These are phyloP conservation scores for Pterocarpus macrocarpus DNA, from an alignment of 306 rosid species.

Conservation along the genomic window DNA sequence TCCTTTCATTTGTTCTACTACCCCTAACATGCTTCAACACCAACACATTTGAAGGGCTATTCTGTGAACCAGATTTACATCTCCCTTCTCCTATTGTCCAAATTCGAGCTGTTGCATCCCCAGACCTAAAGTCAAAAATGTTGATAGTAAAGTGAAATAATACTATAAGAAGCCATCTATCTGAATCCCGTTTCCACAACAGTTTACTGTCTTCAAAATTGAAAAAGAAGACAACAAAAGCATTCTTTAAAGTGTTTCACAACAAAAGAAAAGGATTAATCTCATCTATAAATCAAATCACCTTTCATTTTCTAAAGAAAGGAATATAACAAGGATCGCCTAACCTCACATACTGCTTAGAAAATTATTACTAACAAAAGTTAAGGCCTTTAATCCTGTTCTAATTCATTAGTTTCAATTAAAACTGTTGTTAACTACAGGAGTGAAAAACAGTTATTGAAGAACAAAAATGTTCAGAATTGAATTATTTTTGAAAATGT, in stretches of 20 bases:
- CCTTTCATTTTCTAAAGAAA: not conserved
- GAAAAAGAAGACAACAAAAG: not conserved
- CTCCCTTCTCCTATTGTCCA: slow-evolving; percentile 67
- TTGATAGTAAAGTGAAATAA: not conserved
- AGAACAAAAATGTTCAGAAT: too few species aligned
- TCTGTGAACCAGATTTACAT: slow-evolving; percentile 53
- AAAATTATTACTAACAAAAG: too few species aligned
- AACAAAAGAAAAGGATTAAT: not conserved
- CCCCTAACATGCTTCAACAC: slow-evolving; percentile 80
- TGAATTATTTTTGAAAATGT: too few species aligned
- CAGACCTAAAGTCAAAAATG: slow-evolving; percentile 58
- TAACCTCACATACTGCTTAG: too few species aligned
- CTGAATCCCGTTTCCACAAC: not conserved
- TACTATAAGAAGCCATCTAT: not conserved
- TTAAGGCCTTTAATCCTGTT: too few species aligned
- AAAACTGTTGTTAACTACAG: too few species aligned
- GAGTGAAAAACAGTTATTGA: too few species aligned
- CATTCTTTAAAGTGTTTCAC: not conserved
- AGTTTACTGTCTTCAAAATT: not conserved
- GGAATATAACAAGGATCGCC: not conserved
- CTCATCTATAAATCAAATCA: not conserved
- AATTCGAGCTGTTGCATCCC: slow-evolving; percentile 82
- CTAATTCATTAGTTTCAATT: too few species aligned
- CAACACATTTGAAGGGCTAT: slow-evolving; percentile 54
- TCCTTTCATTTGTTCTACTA: slow-evolving; percentile 61